phyloP scores from a whole-genome alignment of 768 basidiomycete species.

The Boletales sp. region DNA sequence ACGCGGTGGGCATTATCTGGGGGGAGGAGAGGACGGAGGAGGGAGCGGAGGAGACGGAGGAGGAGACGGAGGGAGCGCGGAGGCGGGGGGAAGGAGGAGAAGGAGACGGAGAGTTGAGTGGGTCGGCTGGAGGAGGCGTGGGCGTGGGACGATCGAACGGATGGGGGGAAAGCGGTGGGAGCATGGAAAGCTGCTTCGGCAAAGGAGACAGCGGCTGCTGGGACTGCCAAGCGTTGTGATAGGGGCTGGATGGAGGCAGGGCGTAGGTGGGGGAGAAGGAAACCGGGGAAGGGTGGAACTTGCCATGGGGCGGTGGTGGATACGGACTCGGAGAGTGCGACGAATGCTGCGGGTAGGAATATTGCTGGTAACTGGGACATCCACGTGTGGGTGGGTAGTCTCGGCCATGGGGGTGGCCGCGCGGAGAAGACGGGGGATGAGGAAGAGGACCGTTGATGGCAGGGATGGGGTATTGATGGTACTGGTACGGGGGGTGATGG shows the following conservation, averaged over 20 bases:
- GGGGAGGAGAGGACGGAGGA: conserved; percentile 3
- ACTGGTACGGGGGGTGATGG: conserved; percentile 31
- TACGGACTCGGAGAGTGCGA: conserved; percentile 29
- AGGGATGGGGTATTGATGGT: conserved; percentile 36
- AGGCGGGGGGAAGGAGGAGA: conserved; percentile 1
- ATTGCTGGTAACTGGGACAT: conserved; percentile 36
- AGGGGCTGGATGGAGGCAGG: conserved; percentile 25
- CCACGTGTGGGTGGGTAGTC: conserved; percentile 36
- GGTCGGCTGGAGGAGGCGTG: too few relatives aligned
- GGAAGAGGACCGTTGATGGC: too few relatives aligned
- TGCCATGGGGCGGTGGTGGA: conserved; percentile 25
- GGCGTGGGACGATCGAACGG: neutral
- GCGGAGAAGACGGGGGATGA: conserved; percentile 36
- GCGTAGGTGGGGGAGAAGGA: conserved; percentile 26
- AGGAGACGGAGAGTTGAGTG: too few relatives aligned
- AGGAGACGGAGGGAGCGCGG: conserved; percentile 15
- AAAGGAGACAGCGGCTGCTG: conserved; percentile 52
- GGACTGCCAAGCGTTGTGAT: conserved; percentile 43
- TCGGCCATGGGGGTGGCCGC: conserved; percentile 32
- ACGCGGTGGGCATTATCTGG: neutral
- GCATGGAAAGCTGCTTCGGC: conserved; percentile 62
- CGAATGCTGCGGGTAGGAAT: conserved; percentile 27
- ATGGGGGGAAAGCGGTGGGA: conserved; percentile 23
- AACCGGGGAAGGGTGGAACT: conserved; percentile 22
- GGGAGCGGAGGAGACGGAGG: conserved; percentile 1